Base-by-base conservation (phyloP, 1,284 basidiomycete species). In the Heterobasidion parviporum region DNA sequence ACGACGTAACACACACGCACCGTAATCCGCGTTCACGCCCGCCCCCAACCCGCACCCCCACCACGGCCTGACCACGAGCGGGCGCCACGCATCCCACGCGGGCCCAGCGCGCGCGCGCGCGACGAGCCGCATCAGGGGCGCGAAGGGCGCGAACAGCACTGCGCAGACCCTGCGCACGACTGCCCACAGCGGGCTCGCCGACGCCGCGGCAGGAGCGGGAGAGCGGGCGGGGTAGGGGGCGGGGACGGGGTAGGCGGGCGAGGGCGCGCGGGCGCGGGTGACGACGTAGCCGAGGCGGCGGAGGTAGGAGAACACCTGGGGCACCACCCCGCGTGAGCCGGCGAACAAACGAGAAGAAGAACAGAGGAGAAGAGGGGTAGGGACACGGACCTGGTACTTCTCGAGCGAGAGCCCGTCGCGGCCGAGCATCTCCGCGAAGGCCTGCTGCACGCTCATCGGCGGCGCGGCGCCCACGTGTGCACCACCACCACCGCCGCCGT, bases 271-370 rank as follows among this genome's bases (percentile, higher is more conserved):
- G 1, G 88, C 75, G 18, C 95, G 80, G 50, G 85, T 92, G 6
- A 98, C 84, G 3, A 87, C 81, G 70, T 97, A 99, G 9, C 96
- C 96, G 32, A 98, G 74, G 9, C 96, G 83, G 65, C 89, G 93
- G 26, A 98, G 77, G 67, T 96, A 95, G 0, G 95, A 83, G 65
- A 92, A 98, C 15, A 96, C 90, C 94, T 96, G n/a, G n/a, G n/a
- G n/a, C n/a, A n/a, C n/a, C n/a, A n/a, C n/a, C n/a, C n/a, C n/a
- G n/a, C n/a, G n/a, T n/a, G n/a, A n/a, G n/a, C n/a, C n/a, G n/a
- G n/a, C n/a, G n/a, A n/a, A n/a, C n/a, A n/a, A n/a, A n/a, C n/a
- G n/a, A n/a, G n/a, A n/a, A n/a, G n/a, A n/a, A n/a, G n/a, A n/a
- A n/a, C n/a, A n/a, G n/a, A n/a, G n/a, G n/a, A n/a, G n/a, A n/a